phyloP scores from a whole-genome alignment of 1,284 basidiomycete genomes.

The Puccinia triticina region DNA sequence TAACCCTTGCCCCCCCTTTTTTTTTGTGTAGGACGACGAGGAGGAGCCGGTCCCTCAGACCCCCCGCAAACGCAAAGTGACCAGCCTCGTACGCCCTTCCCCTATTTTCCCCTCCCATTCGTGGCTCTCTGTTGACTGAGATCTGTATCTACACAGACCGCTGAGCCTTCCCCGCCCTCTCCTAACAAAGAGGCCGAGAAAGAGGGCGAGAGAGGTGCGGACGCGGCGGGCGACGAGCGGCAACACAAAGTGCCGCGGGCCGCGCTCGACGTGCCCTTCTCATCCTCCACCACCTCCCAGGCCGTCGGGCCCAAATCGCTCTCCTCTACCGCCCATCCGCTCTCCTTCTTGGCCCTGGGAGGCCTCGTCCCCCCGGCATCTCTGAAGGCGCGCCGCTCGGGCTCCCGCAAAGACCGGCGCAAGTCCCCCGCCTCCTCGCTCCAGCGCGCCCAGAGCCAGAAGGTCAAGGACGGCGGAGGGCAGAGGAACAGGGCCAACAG shows the following conservation, averaged over 20 bases:
- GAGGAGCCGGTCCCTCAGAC: neutral
- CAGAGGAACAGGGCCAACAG: neutral
- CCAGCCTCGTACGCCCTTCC: neutral
- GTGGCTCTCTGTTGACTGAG: too few relatives aligned
- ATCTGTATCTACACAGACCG: neutral
- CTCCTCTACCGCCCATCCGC: neutral
- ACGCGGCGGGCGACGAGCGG: neutral
- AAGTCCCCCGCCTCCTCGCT: too few relatives aligned
- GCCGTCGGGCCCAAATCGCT: neutral
- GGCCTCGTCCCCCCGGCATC: too few relatives aligned
- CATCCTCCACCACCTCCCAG: neutral
- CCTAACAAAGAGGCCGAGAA: neutral
- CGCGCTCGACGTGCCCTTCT: neutral
- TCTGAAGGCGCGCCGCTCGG: too few relatives aligned
- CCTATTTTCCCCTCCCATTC: neutral
- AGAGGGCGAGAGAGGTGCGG: neutral
- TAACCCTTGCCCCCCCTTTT: neutral
- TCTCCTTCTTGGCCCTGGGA: neutral
- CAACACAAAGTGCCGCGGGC: neutral
- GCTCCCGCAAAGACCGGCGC: too few relatives aligned
- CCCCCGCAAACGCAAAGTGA: constrained; percentile 7
- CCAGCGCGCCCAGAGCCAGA: neutral
- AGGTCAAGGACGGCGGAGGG: too few relatives aligned
- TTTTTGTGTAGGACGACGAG: neutral
- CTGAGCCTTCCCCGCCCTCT: too few relatives aligned